Base-by-base conservation (phyloP, 257 asterid genomes). In the Schizonepeta tenuifolia region DNA sequence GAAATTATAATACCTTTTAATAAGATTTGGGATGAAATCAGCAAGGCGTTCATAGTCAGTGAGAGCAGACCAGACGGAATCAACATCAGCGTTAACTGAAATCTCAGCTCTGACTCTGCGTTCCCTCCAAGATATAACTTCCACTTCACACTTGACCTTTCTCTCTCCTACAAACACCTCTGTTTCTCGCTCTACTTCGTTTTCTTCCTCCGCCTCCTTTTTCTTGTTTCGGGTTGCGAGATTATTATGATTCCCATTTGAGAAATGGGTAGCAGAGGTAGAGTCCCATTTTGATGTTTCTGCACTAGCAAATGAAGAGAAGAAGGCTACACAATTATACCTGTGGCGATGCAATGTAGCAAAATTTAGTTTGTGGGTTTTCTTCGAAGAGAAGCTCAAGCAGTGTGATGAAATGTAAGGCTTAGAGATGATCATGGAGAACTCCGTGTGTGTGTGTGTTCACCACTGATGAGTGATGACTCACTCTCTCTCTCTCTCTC, bases 1-100 rank as follows among this genome's bases (percentile, higher is more conserved):
- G 20, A 47, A 59, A 3, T 33, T 22, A 26, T 46, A 33, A 3
- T 64, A 93, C 98, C 98, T 89, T 82, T 81, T 81, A 47, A 93
- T 92, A 49, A 93, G 96, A 89, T 93, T 93, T 21, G 98, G 97
- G 73, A 93, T 85, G 84, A 91, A 93, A 89, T 93, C 96, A 41
- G 98, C 96, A 35, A 93, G 96, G 81, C 95, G 85, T 81, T 93
- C 98, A 57, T 93, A 93, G 75, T 93, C 98, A 44, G 97, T 93
- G 57, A 93, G 94, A 78, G 96, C 86, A 78, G 70, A 68, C 98
- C 98, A 93, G 26, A 91, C 92, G 38, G 96, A 85, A 0, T 79
- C 76, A 46, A 87, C 88, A 78, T 89, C 90, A 41, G 97, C 92
- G 71, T 89, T 72, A 53, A 91, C 96, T 7, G 79, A 70, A 3